Percentiles rank a stretch among this genome's conserved stretches.
These are phyloP conservation scores for Dorcoceras hygrometricum DNA, from an alignment of 257 asterid genomes.

Conservation along the genomic window DNA sequence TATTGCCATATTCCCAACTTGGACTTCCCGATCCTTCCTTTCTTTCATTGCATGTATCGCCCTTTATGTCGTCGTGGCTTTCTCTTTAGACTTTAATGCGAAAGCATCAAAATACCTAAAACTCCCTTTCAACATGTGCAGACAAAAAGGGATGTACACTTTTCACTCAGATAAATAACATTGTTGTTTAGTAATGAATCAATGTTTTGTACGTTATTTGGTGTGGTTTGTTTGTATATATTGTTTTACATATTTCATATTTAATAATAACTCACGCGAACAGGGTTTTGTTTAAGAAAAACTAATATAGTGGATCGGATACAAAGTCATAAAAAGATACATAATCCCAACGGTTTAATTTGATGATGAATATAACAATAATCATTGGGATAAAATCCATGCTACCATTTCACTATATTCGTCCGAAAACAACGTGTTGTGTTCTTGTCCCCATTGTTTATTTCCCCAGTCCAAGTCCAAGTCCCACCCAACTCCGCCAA, in stretches of 20 bases:
- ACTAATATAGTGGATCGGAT: no score
- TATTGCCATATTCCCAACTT: neutral
- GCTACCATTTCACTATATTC: constrained; percentile 40
- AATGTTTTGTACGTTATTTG: no score
- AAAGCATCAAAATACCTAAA: neutral
- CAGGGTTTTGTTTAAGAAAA: no score
- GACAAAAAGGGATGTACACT: neutral
- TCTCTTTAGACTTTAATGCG: neutral
- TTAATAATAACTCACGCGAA: no score
- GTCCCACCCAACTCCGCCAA: constrained; percentile 28
- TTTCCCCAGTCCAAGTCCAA: constrained; percentile 34
- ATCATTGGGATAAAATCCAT: constrained; percentile 54
- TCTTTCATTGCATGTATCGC: neutral
- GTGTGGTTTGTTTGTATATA: no score
- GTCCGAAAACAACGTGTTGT: constrained; percentile 29
- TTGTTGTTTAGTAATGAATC: no score
- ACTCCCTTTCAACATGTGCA: neutral
- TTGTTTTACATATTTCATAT: no score
- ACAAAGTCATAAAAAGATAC: no score
- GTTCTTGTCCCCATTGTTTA: constrained; percentile 20
- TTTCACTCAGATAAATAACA: no score
- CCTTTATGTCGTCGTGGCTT: neutral
- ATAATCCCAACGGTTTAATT: no score
- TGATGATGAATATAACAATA: no score
- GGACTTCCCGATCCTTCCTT: neutral